Evolutionary conservation across 2,329 filamentous ascomycete genomes (phyloP).

Genomic region (Thielaviopsis musarum): DNA sequence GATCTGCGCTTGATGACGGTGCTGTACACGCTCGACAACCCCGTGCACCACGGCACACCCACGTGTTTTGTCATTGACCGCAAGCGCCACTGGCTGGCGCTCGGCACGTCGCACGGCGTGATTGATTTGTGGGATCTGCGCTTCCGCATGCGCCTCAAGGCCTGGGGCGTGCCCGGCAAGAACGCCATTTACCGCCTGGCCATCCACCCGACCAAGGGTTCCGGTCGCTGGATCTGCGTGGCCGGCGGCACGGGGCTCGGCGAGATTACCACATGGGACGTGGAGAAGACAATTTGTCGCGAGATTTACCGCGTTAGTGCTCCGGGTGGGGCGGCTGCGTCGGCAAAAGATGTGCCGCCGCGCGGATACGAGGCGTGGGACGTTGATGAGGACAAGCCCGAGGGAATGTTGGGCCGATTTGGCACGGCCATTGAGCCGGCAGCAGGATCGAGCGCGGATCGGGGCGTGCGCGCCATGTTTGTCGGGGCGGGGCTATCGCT

Average conservation of each 20-base stretch:
- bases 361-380: conserved; percentile 62
- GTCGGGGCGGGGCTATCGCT: conserved; percentile 55
- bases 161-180: conserved; percentile 73
- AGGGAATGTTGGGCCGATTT: conserved; percentile 75
- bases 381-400: conserved; percentile 75
- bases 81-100: conserved; percentile 73
- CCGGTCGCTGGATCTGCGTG: conserved; percentile 73
- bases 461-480: conserved; percentile 58
- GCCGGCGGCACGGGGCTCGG: conserved; percentile 74
- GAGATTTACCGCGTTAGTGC: conserved; percentile 67
- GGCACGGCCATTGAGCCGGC: conserved; percentile 53
- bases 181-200: conserved; percentile 64
- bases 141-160: conserved; percentile 76
- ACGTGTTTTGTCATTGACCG: conserved; percentile 83
- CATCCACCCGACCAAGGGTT: conserved; percentile 61
- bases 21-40: conserved; percentile 67
- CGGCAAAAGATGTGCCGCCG: background rate
- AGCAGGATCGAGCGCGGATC: conserved; percentile 29
- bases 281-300: conserved; percentile 75
- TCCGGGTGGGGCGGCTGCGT: conserved; percentile 21
- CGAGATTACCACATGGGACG: conserved; percentile 88
- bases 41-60: conserved; percentile 77
- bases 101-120: conserved; percentile 86
- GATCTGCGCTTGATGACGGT: conserved; percentile 77
- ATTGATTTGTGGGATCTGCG: conserved; percentile 90